phyloP scores from a whole-genome alignment of 2,329 filamentous ascomycete species.

The Cordyceps pruinosa region DNA sequence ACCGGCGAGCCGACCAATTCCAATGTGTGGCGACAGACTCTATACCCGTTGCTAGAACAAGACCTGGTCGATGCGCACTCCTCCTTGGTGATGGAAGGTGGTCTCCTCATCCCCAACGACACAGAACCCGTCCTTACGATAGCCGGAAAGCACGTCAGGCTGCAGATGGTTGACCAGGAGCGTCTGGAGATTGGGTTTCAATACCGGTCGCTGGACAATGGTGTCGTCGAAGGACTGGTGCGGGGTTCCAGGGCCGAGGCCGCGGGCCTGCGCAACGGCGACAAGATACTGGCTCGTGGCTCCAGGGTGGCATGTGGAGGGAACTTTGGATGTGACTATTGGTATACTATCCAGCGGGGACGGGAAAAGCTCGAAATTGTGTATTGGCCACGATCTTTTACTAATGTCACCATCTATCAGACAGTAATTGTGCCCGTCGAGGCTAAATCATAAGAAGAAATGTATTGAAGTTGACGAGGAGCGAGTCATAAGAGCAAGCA shows the following conservation, averaged over 20 bases:
- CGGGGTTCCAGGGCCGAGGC: not conserved
- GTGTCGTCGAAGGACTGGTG: not conserved
- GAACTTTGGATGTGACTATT: too few species aligned
- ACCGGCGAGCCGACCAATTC: not conserved
- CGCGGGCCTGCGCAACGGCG: not conserved
- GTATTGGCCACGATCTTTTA: too few species aligned
- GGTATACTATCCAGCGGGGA: too few species aligned
- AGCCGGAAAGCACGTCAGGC: not conserved
- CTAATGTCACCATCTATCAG: too few species aligned
- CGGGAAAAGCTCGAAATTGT: too few species aligned
- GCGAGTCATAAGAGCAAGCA: constrained; percentile 51
- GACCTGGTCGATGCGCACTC: not conserved
- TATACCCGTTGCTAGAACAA: not conserved
- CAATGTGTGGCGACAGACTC: not conserved
- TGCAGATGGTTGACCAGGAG: not conserved
- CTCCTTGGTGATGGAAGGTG: not conserved
- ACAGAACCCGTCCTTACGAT: too few species aligned
- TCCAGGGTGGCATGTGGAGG: too few species aligned
- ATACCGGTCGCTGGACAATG: not conserved
- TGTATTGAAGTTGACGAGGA: constrained; percentile 70
- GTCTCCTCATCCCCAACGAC: not conserved
- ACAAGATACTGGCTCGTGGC: too few species aligned
- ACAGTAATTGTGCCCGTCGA: too few species aligned
- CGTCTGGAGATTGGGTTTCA: not conserved
- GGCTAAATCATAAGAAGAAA: too few species aligned